Percentiles rank a stretch among this genome's conserved stretches.
These are phyloP conservation scores for Podosphaera aphanis DNA, from an alignment of 2,329 filamentous ascomycete species.

Conservation along the genomic window DNA sequence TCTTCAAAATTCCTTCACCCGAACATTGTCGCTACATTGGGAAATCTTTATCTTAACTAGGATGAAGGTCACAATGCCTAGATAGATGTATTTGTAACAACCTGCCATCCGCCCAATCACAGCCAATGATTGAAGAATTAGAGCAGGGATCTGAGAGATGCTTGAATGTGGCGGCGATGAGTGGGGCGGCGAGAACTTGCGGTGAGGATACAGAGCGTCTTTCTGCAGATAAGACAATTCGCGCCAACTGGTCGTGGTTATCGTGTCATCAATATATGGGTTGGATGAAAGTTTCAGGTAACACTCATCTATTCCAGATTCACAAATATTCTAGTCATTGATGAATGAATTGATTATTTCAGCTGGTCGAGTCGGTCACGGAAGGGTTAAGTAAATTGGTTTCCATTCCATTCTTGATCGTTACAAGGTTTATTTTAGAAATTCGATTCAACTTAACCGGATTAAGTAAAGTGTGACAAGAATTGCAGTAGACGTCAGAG, in stretches of 20 bases:
- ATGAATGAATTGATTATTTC: neutral
- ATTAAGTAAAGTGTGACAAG: neutral
- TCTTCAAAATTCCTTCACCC: too few relatives aligned
- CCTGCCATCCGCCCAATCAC: neutral
- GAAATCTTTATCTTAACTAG: too few relatives aligned
- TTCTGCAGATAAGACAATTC: neutral
- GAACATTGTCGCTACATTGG: too few relatives aligned
- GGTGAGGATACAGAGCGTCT: neutral
- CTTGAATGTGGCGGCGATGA: neutral
- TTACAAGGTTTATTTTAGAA: neutral
- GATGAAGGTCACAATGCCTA: too few relatives aligned
- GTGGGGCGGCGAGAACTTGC: neutral
- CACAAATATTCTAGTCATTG: neutral
- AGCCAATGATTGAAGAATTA: neutral
- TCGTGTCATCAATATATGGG: neutral
- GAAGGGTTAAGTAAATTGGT: neutral
- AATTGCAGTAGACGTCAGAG: too few relatives aligned
- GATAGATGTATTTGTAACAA: neutral
- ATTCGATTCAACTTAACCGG: neutral
- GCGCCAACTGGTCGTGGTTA: neutral
- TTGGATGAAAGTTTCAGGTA: neutral
- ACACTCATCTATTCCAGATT: neutral
- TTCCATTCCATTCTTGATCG: neutral
- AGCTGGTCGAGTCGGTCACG: neutral
- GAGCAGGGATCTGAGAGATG: neutral